Evolutionary conservation across 2,329 filamentous ascomycete species (phyloP), one percentile per base, ranked within the genome.

Genomic region (Colletotrichum sp.): DNA sequence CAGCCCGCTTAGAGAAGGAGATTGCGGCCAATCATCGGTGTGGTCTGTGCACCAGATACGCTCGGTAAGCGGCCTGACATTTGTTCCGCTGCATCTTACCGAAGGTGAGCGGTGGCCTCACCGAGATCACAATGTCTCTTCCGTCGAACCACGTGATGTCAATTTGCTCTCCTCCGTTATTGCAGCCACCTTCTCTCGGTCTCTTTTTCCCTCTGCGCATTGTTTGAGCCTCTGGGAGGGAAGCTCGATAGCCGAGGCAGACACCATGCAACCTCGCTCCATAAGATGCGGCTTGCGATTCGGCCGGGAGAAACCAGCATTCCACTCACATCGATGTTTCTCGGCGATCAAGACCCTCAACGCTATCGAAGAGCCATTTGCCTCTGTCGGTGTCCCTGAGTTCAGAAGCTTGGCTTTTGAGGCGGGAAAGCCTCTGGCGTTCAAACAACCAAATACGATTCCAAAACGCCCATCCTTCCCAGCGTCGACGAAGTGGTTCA

Each of bases 401-500:
- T 78, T 78, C 32, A 66, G 68, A 68, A 52, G 59, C 3, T 39
- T 24, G 13, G 48, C 62, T 10, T 78, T 77, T 44, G n/a, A 24
- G 22, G n/a, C 66, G 18, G 75, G 30, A 9, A 57, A 30, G 18
- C 71, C 48, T 78, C 59, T 80, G 28, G 81, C 78, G 79, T 48
- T 77, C 71, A 71, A 80, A n/a, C 59, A 78, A 39, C 36, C 69
- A 8, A 80, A 80, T 2, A 36, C 80, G 15, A 69, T 76, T 36
- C 68, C 80, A 28, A 68, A 24, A 36, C 22, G 72, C 71, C 77
- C 82, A 57, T 59, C 30, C 16, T 80, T 24, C 77, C 81, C 34
- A 76, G 82, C 44, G 77, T 78, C 62, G 39, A 68, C 64, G 8
- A 80, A 77, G 75, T 84, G 83, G 83, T 84, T 84, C 63, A 70